These are phyloP conservation scores for Candolleomyces eurysporus DNA, from an alignment of 768 basidiomycete genomes.

Conservation along the genomic window DNA sequence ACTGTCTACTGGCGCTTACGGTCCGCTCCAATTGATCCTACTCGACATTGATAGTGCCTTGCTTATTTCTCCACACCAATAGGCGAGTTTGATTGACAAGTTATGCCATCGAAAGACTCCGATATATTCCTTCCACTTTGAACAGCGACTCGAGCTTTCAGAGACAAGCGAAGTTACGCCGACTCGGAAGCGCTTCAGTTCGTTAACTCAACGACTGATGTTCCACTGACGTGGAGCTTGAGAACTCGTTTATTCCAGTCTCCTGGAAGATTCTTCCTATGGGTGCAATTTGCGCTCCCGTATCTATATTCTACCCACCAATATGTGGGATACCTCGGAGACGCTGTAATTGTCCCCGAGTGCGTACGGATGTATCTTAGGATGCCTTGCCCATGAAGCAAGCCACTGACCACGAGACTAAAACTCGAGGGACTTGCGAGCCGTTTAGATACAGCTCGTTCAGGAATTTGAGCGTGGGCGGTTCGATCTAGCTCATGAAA, in stretches of 20 bases:
- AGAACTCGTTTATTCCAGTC: background rate
- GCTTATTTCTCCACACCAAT: slow-evolving; percentile 1
- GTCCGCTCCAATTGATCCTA: background rate
- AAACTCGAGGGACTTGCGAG: too few relatives aligned
- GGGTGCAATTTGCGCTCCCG: too few relatives aligned
- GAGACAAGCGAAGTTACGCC: background rate
- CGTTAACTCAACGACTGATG: background rate
- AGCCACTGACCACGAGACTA: too few relatives aligned
- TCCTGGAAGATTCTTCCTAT: too few relatives aligned
- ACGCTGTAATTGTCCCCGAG: too few relatives aligned
- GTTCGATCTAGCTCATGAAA: too few relatives aligned
- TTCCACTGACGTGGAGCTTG: background rate
- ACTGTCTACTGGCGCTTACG: background rate
- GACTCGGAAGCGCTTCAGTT: background rate
- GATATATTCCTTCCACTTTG: background rate
- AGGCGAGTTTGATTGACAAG: background rate
- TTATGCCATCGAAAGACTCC: background rate
- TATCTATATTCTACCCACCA: too few relatives aligned
- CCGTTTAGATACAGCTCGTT: too few relatives aligned
- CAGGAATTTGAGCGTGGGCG: too few relatives aligned
- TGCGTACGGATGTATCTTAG: too few relatives aligned
- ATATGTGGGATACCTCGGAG: too few relatives aligned
- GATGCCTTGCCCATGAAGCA: too few relatives aligned
- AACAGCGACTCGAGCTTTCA: background rate
- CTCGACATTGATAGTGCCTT: background rate